These are phyloP conservation scores for Chaetoceros muelleri DNA, from an alignment of 108 stramenopile genomes.

Conservation along the genomic window DNA sequence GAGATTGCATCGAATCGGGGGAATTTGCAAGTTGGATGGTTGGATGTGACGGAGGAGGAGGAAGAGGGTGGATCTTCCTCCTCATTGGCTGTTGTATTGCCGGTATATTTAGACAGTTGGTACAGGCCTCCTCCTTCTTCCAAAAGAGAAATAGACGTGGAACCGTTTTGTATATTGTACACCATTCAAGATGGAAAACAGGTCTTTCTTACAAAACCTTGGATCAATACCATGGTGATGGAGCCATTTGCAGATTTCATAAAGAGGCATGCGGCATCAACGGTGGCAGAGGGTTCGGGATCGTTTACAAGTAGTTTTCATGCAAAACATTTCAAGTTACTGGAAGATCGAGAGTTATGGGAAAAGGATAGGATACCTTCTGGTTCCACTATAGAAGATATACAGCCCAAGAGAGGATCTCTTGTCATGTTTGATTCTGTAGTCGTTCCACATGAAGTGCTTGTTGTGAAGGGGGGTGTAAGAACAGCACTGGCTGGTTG, in stretches of 20 bases:
- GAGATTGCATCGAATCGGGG: conserved; percentile 22
- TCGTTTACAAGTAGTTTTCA: conserved; percentile 5
- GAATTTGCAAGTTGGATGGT: conserved; percentile 49
- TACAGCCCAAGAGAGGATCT: conserved; percentile 25
- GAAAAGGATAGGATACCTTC: conserved; percentile 1
- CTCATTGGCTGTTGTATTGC: no score
- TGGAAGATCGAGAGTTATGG: conserved; percentile 24
- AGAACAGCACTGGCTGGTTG: conserved; percentile 37
- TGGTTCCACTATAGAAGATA: conserved; percentile 19
- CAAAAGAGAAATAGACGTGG: conserved; percentile 4
- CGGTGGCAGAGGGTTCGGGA: conserved; percentile 5
- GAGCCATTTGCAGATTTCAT: conserved; percentile 11
- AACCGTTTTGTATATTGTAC: conserved; percentile 24
- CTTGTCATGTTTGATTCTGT: conserved; percentile 51
- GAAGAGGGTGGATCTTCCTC: no score
- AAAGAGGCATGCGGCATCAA: conserved; percentile 5
- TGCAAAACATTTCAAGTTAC: conserved; percentile 10
- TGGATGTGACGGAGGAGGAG: conserved; percentile 4
- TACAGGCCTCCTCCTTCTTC: neutral
- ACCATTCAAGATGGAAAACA: conserved; percentile 3
- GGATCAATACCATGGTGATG: conserved; percentile 12
- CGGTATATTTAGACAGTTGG: conserved; percentile 35
- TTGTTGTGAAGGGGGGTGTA: conserved; percentile 21
- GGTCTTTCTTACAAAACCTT: conserved; percentile 14
- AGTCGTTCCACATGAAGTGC: conserved; percentile 33